Base-by-base conservation (phyloP, 1,284 basidiomycete species). In the Cryptococcus neoformans region DNA sequence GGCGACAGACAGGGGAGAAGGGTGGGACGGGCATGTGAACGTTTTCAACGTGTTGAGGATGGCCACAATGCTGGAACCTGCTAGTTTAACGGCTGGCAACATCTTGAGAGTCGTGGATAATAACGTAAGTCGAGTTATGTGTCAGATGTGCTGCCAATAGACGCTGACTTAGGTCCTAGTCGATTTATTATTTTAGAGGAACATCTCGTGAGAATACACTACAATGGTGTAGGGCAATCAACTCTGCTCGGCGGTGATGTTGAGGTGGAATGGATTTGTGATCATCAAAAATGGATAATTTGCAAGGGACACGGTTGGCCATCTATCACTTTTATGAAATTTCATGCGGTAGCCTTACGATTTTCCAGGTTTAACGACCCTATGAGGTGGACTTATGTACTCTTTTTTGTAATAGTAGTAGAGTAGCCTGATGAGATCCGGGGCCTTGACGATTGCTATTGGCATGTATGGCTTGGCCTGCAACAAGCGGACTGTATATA, bases 21-120 rank as follows among this genome's bases (percentile, higher is more conserved):
- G 92, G 63, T 85, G 84, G 44, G 80, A 81, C 49, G 85, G 84
- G 11, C 77, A 72, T 17, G 90, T 96, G 39, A 92, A 96, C 72
- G 81, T 96, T 17, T 96, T 91, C 87, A 91, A 90, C 44, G 93
- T 96, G 44, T 79, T 96, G 58, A 83, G 93, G 49, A 91, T 97
- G 89, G 90, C 90, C 74, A 93, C 89, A 0, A 76, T 90, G 57
- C 86, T 87, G 37, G 90, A 90, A 72, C 91, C 89, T 6, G 91
- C 90, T n/a, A 91, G 88, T 65, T 89, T 94, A 55, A 87, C 91
- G 36, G 86, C 90, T 70, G 88, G 88, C 50, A 92, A 88, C 73
- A 85, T 90, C 65, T 70, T 85, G 69, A 62, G 71, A 12, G 64
- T 76, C n/a, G 76, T 78, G 6, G 74, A 76, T 57, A 74, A 72